Percentiles rank a stretch among this genome's conserved stretches.
Evolutionary conservation across 2,329 filamentous ascomycete species (phyloP).

Genomic region (Plectosphaerella plurivora): DNA sequence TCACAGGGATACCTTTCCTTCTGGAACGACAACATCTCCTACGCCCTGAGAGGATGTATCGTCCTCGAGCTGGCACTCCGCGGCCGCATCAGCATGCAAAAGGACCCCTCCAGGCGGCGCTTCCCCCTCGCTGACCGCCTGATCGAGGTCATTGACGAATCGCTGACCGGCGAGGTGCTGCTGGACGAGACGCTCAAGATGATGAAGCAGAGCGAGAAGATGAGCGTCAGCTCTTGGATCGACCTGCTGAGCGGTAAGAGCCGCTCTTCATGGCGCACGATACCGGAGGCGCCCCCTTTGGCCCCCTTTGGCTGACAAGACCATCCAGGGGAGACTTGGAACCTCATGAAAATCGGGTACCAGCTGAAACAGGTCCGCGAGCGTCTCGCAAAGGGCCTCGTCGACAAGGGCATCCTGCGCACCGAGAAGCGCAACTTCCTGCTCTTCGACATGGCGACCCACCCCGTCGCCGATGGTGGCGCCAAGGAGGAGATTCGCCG

Average conservation of each 20-base stretch:
- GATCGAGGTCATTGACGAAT: constrained; percentile 97
- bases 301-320: constrained; percentile 3
- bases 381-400: constrained; percentile 91
- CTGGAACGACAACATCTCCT: constrained; percentile 99
- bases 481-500: constrained; percentile 97
- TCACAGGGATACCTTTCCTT: constrained; percentile 91
- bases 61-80: constrained; percentile 96
- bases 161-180: constrained; percentile 91
- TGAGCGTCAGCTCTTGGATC: constrained; percentile 99
- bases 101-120: constrained; percentile 84
- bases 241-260: constrained; percentile 91
- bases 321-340: constrained; percentile 89
- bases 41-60: constrained; percentile 94
- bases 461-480: constrained; percentile 91
- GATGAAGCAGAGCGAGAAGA: constrained; percentile 99
- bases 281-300: neutral
- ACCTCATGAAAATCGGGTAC: constrained; percentile 99
- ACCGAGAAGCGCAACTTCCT: constrained; percentile 99
- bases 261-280: constrained; percentile 1
- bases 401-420: constrained; percentile 96
- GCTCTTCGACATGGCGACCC: constrained; percentile 99
- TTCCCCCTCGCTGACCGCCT: constrained; percentile 90
- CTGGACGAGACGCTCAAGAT: constrained; percentile 98
- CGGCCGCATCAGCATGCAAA: constrained; percentile 97
- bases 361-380: constrained; percentile 99